Percentiles rank a stretch among this genome's conserved stretches.
Conservation (phyloP, 139 green algal species). For the Desmodesmus armatus region DNA sequence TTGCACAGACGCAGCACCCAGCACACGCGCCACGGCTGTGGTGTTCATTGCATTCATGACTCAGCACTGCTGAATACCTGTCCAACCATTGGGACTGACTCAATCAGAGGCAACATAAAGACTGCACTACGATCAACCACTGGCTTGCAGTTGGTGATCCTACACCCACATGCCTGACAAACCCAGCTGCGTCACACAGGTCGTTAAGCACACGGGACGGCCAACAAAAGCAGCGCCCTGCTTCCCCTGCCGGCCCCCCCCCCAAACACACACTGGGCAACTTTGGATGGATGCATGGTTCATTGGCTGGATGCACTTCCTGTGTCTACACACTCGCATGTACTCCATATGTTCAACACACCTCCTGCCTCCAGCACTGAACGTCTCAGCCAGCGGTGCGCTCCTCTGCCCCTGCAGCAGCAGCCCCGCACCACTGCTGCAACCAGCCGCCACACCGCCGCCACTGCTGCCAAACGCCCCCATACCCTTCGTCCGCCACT, state of each 20-base stretch:
- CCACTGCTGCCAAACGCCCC: not conserved
- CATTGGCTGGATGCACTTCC: not conserved
- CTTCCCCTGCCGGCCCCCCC: not conserved
- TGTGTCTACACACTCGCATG: not conserved
- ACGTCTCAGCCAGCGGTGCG: not conserved
- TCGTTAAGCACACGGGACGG: not conserved
- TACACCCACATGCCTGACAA: not conserved
- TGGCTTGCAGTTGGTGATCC: no score
- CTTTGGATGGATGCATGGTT: not conserved
- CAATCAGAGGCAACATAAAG: no score
- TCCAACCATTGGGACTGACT: no score
- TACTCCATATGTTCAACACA: not conserved
- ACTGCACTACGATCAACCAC: no score
- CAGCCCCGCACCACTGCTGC: not conserved
- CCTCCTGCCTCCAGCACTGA: constrained; percentile 11
- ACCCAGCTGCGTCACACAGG: not conserved
- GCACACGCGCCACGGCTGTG: no score
- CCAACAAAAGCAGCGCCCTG: not conserved
- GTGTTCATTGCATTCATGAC: no score
- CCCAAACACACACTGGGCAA: not conserved
- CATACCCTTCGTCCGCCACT: not conserved
- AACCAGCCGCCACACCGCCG: not conserved
- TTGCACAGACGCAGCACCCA: no score
- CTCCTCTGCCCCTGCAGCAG: not conserved
- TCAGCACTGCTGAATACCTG: no score